Evolutionary conservation across 2,329 filamentous ascomycete species (phyloP), one percentile per base, ranked within the genome.

Genomic region (Fusarium veterinarium): DNA sequence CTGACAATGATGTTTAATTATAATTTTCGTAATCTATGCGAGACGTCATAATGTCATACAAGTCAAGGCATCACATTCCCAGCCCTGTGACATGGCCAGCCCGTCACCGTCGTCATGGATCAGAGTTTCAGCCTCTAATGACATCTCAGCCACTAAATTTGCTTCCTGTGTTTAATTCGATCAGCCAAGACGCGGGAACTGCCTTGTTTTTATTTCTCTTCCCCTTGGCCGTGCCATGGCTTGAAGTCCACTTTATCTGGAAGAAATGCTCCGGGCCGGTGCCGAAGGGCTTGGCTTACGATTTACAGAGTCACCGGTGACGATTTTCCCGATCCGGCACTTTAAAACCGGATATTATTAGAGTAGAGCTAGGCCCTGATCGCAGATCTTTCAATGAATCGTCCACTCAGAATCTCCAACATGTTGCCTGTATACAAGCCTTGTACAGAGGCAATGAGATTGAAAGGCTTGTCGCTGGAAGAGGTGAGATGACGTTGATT

Each of bases 31-130:
- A 25, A 25, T 12, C 3, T 31, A 28, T 38, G 8, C 16, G 14
- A 60, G 28, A 41, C 57, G 57, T 60, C 57, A 60, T 60, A 17
- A 45, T 56, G n/a, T 35, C n/a, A 12, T 16, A 28, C n/a, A 1
- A 28, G 13, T 37, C 33, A 16, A 52, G 23, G 49, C 17, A 52
- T 37, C 17, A 52, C 49, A n/a, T 28, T 52, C 17, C 23, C 6
- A 5, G 4, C 13, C 13, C 17, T n/a, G 19, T 53, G 49, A n/a
- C 17, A 38, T 38, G 10, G 13, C 19, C 7, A n/a, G 19, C 5
- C 23, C 25, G 35, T 40, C 51, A 53, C 35, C 25, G 25, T 38
- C 51, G 51, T 53, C 35, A 53, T 53, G 19, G 51, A 53, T 53
- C 1, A 16, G 9, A 20, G 4, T 3, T 23, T 52, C 23, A 52